Evolutionary conservation across 179 eudicot genomes (phyloP), one percentile per base, ranked within the genome.

Genomic region (Corrigiola litoralis): DNA sequence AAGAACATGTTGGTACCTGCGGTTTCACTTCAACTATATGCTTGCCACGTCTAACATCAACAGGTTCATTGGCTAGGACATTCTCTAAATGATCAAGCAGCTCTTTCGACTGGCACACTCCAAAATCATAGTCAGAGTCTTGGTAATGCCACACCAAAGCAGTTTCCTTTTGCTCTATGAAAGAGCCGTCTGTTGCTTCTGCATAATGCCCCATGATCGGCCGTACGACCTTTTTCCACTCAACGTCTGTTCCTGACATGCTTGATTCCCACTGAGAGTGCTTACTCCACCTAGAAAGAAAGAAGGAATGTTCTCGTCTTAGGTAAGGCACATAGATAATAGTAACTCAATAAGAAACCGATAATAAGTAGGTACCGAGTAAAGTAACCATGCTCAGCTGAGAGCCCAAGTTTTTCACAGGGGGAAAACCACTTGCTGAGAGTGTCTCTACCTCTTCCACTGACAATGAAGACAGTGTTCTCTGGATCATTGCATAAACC

Each of bases 1-100:
- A n/a, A 37, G 2, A 11, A 28, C 27, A 29, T 6, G 1, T 7
- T 2, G 23, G 31, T 81, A 89, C 95, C 95, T 81, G 96, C 40
- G 96, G 96, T 67, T 83, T 89, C 66, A 89, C 95, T 79, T 87
- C 96, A 32, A 89, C 96, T 41, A 85, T 83, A 41, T 82, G 83
- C 41, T 85, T 86, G 61, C 91, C 87, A 38, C 90, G 76, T 72
- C 83, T 87, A 28, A 85, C 95, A 6, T 80, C 84, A 13, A 87
- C 96, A 1, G 95, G 96, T 58, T 87, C 91, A 55, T 89, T 89
- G 13, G 95, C 91, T 46, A 89, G 87, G 42, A 89, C 96, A 64
- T 79, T 87, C 73, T 87, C 91, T 44, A 89, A 76, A 69, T 89
- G 95, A 79, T 89, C 91, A 49, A 84, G 89, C 45, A 89, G 81